A percentile compares a stretch with the other conserved stretches of the same genome.
Evolutionary conservation across 768 basidiomycete genomes (phyloP).

Genomic region (Amanita jacksonii): DNA sequence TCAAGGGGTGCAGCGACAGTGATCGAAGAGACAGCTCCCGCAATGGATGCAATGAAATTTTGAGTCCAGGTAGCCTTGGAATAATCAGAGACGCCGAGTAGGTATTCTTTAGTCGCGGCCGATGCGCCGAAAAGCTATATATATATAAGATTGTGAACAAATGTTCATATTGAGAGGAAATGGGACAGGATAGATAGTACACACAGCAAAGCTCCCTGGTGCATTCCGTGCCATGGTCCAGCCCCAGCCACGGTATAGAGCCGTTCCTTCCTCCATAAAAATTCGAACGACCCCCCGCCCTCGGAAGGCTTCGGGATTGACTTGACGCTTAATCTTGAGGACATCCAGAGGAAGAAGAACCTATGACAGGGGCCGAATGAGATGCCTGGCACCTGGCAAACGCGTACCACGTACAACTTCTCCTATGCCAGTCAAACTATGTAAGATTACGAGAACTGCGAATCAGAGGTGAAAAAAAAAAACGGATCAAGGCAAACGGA

Average conservation of each 20-base stretch:
- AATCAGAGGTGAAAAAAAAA: background rate
- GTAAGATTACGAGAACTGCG: background rate
- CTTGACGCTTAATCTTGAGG: conserved; percentile 97
- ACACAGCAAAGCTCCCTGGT: conserved; percentile 87
- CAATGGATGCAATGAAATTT: conserved; percentile 93
- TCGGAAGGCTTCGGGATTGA: conserved; percentile 96
- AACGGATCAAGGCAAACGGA: conserved; percentile 26
- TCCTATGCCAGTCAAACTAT: conserved; percentile 72
- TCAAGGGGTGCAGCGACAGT: conserved; percentile 95
- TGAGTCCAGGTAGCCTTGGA: conserved; percentile 93
- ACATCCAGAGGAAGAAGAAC: conserved; percentile 94
- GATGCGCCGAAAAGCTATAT: conserved; percentile 99
- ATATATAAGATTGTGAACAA: too few species aligned
- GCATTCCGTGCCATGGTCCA: conserved; percentile 99
- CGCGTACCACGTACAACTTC: conserved; percentile 64
- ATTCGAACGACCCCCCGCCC: conserved; percentile 87
- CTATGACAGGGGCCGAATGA: conserved; percentile 22
- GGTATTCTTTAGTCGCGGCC: conserved; percentile 88
- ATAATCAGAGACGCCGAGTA: conserved; percentile 84
- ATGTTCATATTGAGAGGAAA: background rate
- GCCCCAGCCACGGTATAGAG: conserved; percentile 95
- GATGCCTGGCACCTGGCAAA: background rate
- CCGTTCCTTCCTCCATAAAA: conserved; percentile 83
- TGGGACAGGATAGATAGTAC: conserved; percentile 18
- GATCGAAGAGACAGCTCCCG: conserved; percentile 91